Evolutionary conservation across 371 early-diverging fungal genomes (phyloP).

Genomic region (Smittium culicis): DNA sequence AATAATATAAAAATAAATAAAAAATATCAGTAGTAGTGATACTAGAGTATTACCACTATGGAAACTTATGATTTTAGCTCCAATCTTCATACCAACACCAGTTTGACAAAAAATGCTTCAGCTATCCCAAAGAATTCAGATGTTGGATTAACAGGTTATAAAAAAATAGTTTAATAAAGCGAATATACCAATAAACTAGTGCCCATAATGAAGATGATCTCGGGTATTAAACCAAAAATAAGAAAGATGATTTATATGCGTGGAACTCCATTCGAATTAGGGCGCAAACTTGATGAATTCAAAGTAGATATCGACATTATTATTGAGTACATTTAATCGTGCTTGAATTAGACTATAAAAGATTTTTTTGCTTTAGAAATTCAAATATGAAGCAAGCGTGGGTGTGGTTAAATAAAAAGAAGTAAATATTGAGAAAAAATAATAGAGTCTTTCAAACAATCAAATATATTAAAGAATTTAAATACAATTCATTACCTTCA

Average conservation of each 20-base stretch:
- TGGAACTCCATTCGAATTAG: not conserved
- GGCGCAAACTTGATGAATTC: not conserved
- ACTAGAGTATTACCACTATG: no score
- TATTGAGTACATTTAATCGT: not conserved
- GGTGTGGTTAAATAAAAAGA: not conserved
- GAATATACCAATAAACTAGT: not conserved
- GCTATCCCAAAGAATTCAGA: no score
- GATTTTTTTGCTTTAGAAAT: not conserved
- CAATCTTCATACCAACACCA: no score
- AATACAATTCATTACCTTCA: not conserved
- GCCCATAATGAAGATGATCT: not conserved
- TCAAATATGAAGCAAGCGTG: not conserved
- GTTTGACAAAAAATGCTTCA: no score
- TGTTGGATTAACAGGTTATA: no score
- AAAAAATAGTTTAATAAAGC: not conserved
- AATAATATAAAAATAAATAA: no score
- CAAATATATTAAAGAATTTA: not conserved
- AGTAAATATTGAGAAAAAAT: not conserved
- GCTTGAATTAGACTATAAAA: not conserved
- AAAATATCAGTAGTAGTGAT: no score
- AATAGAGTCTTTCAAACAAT: not conserved
- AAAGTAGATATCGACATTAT: not conserved
- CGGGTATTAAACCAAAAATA: not conserved
- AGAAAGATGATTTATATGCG: not conserved
- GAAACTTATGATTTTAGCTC: no score